phyloP scores from a whole-genome alignment of 805 yeast genomes.

The Starmerella potacharoeniae region DNA sequence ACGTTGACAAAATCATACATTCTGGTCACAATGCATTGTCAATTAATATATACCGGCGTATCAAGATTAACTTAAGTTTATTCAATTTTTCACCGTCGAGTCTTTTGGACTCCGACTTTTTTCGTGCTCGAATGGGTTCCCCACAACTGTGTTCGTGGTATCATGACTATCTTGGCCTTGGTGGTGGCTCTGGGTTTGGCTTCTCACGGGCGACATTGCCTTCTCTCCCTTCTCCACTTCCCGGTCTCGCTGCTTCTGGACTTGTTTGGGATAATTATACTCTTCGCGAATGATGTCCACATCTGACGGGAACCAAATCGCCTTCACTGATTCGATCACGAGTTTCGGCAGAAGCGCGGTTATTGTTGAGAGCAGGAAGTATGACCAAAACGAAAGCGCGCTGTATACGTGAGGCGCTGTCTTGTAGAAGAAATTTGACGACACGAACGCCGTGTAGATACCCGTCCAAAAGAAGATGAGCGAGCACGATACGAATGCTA shows the following conservation, averaged over 20 bases:
- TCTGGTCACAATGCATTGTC: too few species aligned
- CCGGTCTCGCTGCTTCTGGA: conserved; percentile 4
- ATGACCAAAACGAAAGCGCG: conserved; percentile 53
- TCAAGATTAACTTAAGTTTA: too few species aligned
- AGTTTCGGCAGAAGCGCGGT: conserved; percentile 53
- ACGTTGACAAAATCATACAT: too few species aligned
- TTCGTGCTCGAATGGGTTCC: neutral
- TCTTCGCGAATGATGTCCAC: conserved; percentile 58
- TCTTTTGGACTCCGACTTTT: neutral
- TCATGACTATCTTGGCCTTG: neutral
- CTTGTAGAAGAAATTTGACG: conserved; percentile 49
- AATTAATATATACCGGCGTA: too few species aligned
- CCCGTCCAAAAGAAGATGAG: conserved; percentile 68
- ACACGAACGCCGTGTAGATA: conserved; percentile 49
- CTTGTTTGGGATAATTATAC: conserved; percentile 1
- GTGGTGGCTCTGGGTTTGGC: neutral
- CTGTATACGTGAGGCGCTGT: conserved; percentile 57
- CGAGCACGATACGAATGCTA: conserved; percentile 44
- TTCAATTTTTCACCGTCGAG: neutral
- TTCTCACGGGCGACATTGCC: neutral
- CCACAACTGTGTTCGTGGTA: neutral
- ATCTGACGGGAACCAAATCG: conserved; percentile 50
- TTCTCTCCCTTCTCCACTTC: neutral
- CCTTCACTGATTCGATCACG: conserved; percentile 37
- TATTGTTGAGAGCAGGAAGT: conserved; percentile 44